Evolutionary conservation across 176 grass and related monocot genomes (phyloP).

Genomic region (Oryza brachyantha): DNA sequence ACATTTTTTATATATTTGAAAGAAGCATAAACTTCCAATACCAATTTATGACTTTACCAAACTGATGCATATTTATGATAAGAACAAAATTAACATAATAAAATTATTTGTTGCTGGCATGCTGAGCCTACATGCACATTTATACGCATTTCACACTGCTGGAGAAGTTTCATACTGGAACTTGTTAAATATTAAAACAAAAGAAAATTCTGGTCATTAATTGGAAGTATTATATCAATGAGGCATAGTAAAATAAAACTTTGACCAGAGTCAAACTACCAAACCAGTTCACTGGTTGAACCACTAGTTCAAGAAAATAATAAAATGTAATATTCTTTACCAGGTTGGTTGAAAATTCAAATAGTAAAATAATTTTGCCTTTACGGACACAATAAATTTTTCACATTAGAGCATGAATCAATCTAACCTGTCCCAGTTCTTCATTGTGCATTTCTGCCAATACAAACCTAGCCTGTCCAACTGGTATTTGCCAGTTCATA

Average conservation of each 20-base stretch:
- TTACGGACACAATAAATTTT: background rate
- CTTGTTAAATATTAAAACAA: background rate
- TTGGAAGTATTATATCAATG: no score
- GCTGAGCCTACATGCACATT: background rate
- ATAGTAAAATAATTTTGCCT: background rate
- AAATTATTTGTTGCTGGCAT: background rate
- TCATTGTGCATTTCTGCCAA: background rate
- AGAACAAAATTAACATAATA: background rate
- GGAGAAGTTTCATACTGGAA: background rate
- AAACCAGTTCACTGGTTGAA: background rate
- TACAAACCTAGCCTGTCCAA: background rate
- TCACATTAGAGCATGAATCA: background rate
- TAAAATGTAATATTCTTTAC: background rate
- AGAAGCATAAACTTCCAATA: background rate
- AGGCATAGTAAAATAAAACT: no score
- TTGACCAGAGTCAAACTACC: background rate
- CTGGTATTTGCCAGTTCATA: background rate
- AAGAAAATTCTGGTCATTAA: no score
- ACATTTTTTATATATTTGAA: background rate
- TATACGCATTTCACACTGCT: background rate
- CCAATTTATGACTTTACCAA: background rate
- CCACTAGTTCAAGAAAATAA: background rate
- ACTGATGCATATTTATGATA: background rate
- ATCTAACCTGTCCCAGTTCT: background rate
- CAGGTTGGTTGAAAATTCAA: background rate